Evolutionary conservation across 345 rosid species (phyloP).

Genomic region (Pugionium dolabratum): DNA sequence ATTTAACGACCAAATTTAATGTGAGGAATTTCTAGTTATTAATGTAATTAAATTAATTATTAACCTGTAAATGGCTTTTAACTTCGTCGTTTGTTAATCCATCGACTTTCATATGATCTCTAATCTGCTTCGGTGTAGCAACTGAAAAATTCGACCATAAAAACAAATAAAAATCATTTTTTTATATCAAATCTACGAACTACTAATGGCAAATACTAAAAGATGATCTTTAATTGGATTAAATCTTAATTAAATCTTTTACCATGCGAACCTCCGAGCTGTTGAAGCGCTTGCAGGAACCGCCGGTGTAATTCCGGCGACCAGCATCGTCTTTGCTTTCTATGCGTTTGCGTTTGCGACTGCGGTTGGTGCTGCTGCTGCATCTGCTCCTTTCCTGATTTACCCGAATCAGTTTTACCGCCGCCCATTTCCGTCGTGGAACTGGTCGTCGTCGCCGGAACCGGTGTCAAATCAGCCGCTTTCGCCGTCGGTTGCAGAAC

Average conservation of each 20-base stretch:
- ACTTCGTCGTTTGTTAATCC: constrained; percentile 96
- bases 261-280: constrained; percentile 95
- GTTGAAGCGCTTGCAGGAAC: constrained; percentile 82
- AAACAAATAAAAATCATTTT: not conserved
- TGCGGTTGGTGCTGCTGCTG: constrained; percentile 1
- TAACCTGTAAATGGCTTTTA: constrained; percentile 97
- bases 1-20: not conserved
- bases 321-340: constrained; percentile 92
- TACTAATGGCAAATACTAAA: not conserved
- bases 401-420: constrained; percentile 41
- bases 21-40: too few species aligned
- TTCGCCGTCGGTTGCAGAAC: constrained; percentile 38
- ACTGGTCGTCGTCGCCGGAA: constrained; percentile 53
- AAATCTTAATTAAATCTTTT: not conserved
- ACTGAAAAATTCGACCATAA: constrained; percentile 42
- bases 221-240: not conserved
- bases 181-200: constrained; percentile 9
- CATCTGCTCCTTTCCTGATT: constrained; percentile 24
- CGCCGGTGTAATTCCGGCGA: constrained; percentile 91
- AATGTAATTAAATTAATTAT: not conserved
- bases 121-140: constrained; percentile 93
- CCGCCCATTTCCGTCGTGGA: constrained; percentile 40
- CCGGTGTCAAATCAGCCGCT: constrained; percentile 33
- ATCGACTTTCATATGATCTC: constrained; percentile 95
- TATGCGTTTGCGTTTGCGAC: constrained; percentile 38